Conservation (phyloP, 73 alveolate genomes). For the Paramecium sonneborni region DNA sequence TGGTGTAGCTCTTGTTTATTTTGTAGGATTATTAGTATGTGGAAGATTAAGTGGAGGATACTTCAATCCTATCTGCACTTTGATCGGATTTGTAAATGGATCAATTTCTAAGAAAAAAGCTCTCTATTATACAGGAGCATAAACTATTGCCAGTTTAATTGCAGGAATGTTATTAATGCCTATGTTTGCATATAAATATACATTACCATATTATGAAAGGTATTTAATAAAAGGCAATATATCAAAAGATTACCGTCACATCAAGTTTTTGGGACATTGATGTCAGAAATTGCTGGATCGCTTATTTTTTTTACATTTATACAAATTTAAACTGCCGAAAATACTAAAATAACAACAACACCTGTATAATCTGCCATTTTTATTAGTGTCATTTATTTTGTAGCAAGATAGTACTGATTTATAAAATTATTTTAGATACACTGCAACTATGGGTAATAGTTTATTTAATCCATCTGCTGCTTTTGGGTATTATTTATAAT, state of each 20-base stretch:
- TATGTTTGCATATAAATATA: background rate
- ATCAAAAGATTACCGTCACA: constrained; percentile 18
- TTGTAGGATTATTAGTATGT: background rate
- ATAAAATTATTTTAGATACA: background rate
- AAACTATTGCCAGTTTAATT: background rate
- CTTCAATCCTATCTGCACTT: constrained; percentile 40
- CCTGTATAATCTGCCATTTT: background rate
- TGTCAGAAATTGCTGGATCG: constrained; percentile 28
- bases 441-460: constrained; percentile 36
- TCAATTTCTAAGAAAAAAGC: constrained; percentile 1
- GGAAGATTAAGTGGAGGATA: constrained; percentile 35
- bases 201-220: constrained; percentile 7
- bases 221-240: background rate
- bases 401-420: background rate
- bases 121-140: background rate
- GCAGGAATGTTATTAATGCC: constrained; percentile 45
- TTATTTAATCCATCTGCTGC: constrained; percentile 55
- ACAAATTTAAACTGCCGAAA: constrained; percentile 30
- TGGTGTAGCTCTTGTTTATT: constrained; percentile 24
- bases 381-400: background rate
- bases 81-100: constrained; percentile 35
- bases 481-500: background rate
- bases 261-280: constrained; percentile 23
- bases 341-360: constrained; percentile 20
- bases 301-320: background rate